Evolutionary conservation across 2,329 filamentous ascomycete species (phyloP), one percentile per base, ranked within the genome.

Genomic region (Helotiales sp.): DNA sequence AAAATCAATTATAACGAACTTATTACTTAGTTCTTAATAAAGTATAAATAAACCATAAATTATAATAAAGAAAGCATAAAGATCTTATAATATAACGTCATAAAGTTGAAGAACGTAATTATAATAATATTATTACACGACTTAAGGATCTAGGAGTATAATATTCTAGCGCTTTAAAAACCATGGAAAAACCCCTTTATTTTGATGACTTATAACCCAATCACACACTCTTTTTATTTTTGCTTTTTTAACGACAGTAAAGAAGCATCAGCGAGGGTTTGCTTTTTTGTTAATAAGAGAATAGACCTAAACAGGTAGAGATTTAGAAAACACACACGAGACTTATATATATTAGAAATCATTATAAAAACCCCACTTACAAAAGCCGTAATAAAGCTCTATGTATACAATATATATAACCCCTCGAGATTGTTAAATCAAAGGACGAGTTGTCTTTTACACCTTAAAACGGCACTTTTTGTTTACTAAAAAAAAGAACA

Each of bases 141-240:
- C 69, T 66, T 34, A 2, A 63, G 49, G 52, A 67, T 70, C 61
- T 24, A 65, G 24, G 67, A 76, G 28, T 75, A 70, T 40, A 68
- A 74, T 55, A 73, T 74, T 40, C 61, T 74, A 17, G 68, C 72
- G 4, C 69, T 75, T 24, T 67, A 75, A 55, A 68, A 75, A 60
- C 72, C 62, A 54, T 74, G 64, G 72, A 62, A 68, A 49, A 74
- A 74, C 59, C 72, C 70, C 6, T 70, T 67, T 40, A 69, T 40
- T 30, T 65, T 59, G 8, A 74, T 72, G 2, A 76, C 71, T 45
- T 66, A 76, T 60, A 67, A 76, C 66, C 70, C 67, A 67, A 69
- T 68, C 11, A 67, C 69, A 65, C 28, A 64, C 61, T 54, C 59
- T 24, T 75, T 74, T 54, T 52, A 75, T 30, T 64, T 74, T 7